phyloP scores from a whole-genome alignment of 1,139 yeast genomes.

The Saccharomycopsis hybrid region DNA sequence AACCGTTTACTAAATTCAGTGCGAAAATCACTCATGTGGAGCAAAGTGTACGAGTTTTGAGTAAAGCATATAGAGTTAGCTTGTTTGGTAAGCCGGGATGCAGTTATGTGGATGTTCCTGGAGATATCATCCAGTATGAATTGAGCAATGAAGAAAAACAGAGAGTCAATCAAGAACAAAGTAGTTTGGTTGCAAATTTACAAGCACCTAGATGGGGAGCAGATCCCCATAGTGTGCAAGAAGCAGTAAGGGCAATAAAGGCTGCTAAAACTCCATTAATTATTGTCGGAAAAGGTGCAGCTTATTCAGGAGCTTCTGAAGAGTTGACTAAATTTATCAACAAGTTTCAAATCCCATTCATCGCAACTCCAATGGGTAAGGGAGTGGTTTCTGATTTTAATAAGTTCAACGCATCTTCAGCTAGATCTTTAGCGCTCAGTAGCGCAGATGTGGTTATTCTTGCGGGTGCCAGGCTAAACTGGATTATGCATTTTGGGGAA shows the following conservation, averaged over 20 bases:
- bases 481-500: constrained; percentile 62
- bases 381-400: constrained; percentile 52
- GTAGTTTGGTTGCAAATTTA: too few relatives aligned
- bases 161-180: too few relatives aligned
- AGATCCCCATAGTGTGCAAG: constrained; percentile 32
- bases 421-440: constrained; percentile 49
- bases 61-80: constrained; percentile 43
- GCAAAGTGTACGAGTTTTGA: constrained; percentile 37
- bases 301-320: constrained; percentile 37
- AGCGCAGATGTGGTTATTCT: constrained; percentile 50
- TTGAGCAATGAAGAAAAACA: not conserved
- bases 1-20: constrained; percentile 42
- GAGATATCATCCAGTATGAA: constrained; percentile 43
- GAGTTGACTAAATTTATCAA: constrained; percentile 36
- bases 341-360: constrained; percentile 40
- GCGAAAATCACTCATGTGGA: constrained; percentile 36
- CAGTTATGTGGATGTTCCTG: constrained; percentile 58
- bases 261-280: constrained; percentile 41
- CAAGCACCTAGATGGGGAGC: constrained; percentile 39
- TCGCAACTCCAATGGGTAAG: constrained; percentile 72
- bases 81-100: constrained; percentile 51
- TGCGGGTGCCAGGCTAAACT: constrained; percentile 57
- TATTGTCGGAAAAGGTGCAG: constrained; percentile 57
- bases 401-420: constrained; percentile 46
- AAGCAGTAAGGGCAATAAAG: constrained; percentile 31